These are phyloP conservation scores for Eremothecium sinecaudum DNA, from an alignment of 1,139 yeast genomes.

Conservation along the genomic window DNA sequence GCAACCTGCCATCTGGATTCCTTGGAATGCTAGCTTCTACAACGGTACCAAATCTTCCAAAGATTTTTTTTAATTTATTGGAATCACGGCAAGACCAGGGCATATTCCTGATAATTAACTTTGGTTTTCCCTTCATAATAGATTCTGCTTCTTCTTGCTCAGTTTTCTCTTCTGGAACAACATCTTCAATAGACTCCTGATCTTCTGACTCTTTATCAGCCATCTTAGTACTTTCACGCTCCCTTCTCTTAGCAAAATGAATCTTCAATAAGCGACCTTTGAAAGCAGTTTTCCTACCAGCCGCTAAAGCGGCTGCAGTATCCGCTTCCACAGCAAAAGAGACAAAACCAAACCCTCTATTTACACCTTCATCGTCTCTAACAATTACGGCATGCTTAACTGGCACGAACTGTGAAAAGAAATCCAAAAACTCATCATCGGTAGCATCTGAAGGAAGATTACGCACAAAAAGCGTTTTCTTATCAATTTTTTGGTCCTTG, in stretches of 20 bases:
- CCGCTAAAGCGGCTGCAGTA: constrained; percentile 62
- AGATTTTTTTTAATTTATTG: constrained; percentile 56
- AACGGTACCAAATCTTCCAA: constrained; percentile 75
- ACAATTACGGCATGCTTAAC: constrained; percentile 93
- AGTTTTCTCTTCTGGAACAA: constrained; percentile 17
- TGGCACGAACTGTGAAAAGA: constrained; percentile 86
- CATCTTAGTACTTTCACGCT: constrained; percentile 37
- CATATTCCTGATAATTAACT: constrained; percentile 79
- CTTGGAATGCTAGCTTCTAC: constrained; percentile 85
- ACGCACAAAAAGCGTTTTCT: constrained; percentile 72
- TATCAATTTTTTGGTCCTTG: constrained; percentile 28
- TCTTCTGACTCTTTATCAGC: constrained; percentile 15
- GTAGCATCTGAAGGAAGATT: constrained; percentile 75
- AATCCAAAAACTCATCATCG: constrained; percentile 69
- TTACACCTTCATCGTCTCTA: constrained; percentile 57
- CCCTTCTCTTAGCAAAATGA: constrained; percentile 88
- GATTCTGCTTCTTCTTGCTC: constrained; percentile 29
- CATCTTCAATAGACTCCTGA: constrained; percentile 16
- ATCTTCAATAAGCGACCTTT: constrained; percentile 60
- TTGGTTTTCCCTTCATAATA: constrained; percentile 61
- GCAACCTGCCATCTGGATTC: constrained; percentile 79
- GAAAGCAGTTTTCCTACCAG: constrained; percentile 58
- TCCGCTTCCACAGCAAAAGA: constrained; percentile 83
- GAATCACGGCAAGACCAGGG: constrained; percentile 94
- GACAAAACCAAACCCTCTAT: constrained; percentile 94